Percentiles rank a stretch among this genome's conserved stretches.
Conservation (phyloP, 208 protist genomes). For the Trypanosoma conorhini region DNA sequence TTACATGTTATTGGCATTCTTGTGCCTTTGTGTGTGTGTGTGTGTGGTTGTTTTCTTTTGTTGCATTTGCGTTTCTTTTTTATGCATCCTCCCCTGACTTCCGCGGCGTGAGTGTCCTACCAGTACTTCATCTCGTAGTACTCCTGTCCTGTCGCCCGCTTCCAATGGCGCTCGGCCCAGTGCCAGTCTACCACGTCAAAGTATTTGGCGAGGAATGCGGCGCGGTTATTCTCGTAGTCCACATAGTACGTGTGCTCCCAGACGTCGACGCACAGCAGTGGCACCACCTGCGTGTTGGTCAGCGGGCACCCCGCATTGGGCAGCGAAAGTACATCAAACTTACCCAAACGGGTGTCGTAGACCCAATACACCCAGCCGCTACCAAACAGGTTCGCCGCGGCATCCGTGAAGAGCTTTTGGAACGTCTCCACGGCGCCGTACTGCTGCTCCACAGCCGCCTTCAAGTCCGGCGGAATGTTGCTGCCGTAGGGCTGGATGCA, state of each 20-base stretch:
- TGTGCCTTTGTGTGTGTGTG: background rate
- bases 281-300: conserved; percentile 48
- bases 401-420: conserved; percentile 70
- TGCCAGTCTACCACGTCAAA: conserved; percentile 96
- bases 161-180: conserved; percentile 92
- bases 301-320: conserved; percentile 86
- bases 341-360: conserved; percentile 55
- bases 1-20: background rate
- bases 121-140: conserved; percentile 89
- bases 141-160: conserved; percentile 82
- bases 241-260: conserved; percentile 97
- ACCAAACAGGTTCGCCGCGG: conserved; percentile 83
- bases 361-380: conserved; percentile 93
- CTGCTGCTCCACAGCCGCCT: conserved; percentile 64
- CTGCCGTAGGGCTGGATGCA: conserved; percentile 89
- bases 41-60: background rate
- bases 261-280: conserved; percentile 90
- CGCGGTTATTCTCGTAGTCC: conserved; percentile 93
- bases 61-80: no score
- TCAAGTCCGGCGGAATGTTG: conserved; percentile 86
- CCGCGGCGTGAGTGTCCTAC: conserved; percentile 26
- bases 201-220: conserved; percentile 86
- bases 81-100: background rate
- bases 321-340: conserved; percentile 84
- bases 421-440: conserved; percentile 88